Evolutionary conservation across 495 filamentous ascomycete genomes (phyloP).

Genomic region (Hypoxylon crocopeplum): DNA sequence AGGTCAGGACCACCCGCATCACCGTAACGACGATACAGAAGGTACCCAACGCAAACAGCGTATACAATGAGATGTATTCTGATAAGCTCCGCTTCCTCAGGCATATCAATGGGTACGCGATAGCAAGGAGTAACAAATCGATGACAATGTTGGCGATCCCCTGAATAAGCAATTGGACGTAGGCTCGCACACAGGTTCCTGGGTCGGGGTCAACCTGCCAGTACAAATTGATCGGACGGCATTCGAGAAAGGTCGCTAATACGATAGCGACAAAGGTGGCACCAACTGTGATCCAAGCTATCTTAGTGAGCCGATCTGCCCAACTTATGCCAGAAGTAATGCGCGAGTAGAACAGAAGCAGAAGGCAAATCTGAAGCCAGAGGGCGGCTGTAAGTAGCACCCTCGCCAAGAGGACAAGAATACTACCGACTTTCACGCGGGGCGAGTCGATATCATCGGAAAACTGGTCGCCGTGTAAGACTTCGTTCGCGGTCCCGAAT

Average conservation of each 20-base stretch:
- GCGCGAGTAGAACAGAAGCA: slow-evolving; percentile 50
- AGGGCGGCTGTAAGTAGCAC: slow-evolving; percentile 31
- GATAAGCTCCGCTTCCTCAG: slow-evolving; percentile 38
- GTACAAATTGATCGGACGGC: slow-evolving; percentile 51
- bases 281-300: slow-evolving; percentile 42
- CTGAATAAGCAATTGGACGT: slow-evolving; percentile 48
- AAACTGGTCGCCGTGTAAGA: slow-evolving; percentile 15
- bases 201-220: slow-evolving; percentile 53
- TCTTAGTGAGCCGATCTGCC: slow-evolving; percentile 43
- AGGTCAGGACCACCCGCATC: slow-evolving; percentile 45
- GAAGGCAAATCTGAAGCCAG: slow-evolving; percentile 53
- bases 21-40: slow-evolving; percentile 53
- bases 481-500: slow-evolving; percentile 34
- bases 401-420: slow-evolving; percentile 34
- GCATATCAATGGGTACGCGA: slow-evolving; percentile 50
- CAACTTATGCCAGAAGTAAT: slow-evolving; percentile 46
- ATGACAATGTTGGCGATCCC: slow-evolving; percentile 51
- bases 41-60: slow-evolving; percentile 49
- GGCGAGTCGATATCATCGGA: slow-evolving; percentile 10
- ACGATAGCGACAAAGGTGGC: slow-evolving; percentile 47
- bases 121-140: slow-evolving; percentile 51
- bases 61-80: slow-evolving; percentile 47
- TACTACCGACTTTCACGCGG: slow-evolving; percentile 26
- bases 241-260: slow-evolving; percentile 53
- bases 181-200: slow-evolving; percentile 49